Evolutionary conservation across 352 stramenopile genomes (phyloP), one percentile per base, ranked within the genome.

Genomic region (Globisporangium cylindrosporum): DNA sequence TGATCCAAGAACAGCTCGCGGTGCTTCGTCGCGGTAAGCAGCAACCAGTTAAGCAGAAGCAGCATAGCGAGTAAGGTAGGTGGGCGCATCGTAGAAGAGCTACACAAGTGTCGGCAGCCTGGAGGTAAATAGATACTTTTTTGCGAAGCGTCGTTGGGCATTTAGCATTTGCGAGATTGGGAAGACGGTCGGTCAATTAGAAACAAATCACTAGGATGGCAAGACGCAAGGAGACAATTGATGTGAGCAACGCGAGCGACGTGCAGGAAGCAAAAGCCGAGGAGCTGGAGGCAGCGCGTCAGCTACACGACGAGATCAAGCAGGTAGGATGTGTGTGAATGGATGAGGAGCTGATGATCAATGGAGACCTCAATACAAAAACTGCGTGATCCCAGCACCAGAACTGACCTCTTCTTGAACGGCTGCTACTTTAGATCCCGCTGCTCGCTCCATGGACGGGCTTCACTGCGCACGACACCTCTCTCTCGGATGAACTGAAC

Each of bases 401-500:
- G 18, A 10, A 24, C 18, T 51, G 43, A 9, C 15, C n/a, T 20
- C 41, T 51, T 22, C 18, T 32, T 32, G 29, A 32, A 32, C 29
- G 29, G 29, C 4, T 46, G 14, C 38, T 49, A 14, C 41, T 22
- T 51, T 12, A 79, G 64, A 83, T 88, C 59, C 70, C 75, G 56
- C 57, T 87, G 56, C 36, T 90, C 20, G 64, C 77, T 7, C 80
- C 82, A 20, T 90, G 80, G 82, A 85, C 73, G 3, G 69, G 20
- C 3, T 80, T 80, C 49, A 66, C 76, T 8, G 78, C 80, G 0
- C 67, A 74, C 29, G 82, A 90, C 18, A 64, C 75, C 2, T 76
- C 74, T 3, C 83, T 90, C 46, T 76, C 72, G 14, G 70, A 82
- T 43, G 79, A 86, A 8, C 68, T 84, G 29, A 90, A 89, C 56